phyloP scores from a whole-genome alignment of 139 green algal genomes.

The Edaphochlamys debaryana region DNA sequence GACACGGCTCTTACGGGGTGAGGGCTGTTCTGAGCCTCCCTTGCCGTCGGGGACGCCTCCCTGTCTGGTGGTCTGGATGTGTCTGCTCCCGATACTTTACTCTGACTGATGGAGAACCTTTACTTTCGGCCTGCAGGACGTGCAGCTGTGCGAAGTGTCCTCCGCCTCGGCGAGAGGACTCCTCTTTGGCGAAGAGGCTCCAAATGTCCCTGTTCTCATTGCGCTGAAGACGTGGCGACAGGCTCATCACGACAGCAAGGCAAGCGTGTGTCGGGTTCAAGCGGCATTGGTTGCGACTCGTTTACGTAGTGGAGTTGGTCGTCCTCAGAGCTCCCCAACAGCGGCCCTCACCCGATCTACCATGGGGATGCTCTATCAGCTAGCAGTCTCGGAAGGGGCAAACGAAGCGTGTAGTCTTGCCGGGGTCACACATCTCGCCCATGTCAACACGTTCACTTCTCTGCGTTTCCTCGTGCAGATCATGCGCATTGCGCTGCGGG shows the following conservation, averaged over 20 bases:
- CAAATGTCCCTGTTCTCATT: not conserved
- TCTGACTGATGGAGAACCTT: too few species aligned
- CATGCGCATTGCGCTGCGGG: constrained; percentile 6
- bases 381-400: too few species aligned
- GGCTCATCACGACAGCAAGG: constrained; percentile 23
- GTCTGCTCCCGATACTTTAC: too few species aligned
- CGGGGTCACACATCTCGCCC: not conserved
- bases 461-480: not conserved
- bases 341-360: not conserved
- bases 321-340: not conserved
- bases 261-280: not conserved
- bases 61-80: too few species aligned
- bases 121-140: not conserved
- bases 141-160: constrained; percentile 6
- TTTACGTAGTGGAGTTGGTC: not conserved
- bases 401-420: too few species aligned
- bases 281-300: not conserved
- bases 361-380: not conserved
- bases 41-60: too few species aligned
- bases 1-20: constrained; percentile 12
- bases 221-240: constrained; percentile 4
- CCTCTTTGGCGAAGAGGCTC: not conserved
- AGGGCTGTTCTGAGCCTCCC: not conserved
- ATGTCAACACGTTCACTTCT: too few species aligned
- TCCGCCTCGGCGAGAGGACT: not conserved